Evolutionary conservation across 345 rosid genomes (phyloP), one percentile per base, ranked within the genome.

Genomic region (Gossypioides kirkii): DNA sequence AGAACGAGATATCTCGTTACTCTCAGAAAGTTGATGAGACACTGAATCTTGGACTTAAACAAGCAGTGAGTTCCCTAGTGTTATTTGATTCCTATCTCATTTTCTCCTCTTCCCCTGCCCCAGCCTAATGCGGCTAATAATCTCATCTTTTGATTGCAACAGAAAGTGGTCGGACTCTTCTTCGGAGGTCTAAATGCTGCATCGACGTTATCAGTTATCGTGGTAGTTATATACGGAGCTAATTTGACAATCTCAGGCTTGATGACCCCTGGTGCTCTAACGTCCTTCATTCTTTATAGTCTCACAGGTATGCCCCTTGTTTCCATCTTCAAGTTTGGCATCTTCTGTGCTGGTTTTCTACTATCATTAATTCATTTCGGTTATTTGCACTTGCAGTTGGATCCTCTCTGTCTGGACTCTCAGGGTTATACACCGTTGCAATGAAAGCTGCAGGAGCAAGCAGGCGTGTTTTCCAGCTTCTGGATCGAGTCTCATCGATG

Each of bases 271-370:
- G 98, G 98, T 58, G 80, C 92, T 25, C 97, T 94, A 73, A 94
- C 98, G 54, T 94, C 98, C 73, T 94, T 94, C 87, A 92, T 94
- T 64, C 97, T 94, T 76, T 92, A 94, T 64, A 94, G 98, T 70
- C 94, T 92, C 77, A 94, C 98, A 75, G 98, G 98, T 94, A 84
- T 12, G 66, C 41, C 54, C 69, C 59, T 49, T 70, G 47, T 14
- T 60, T 26, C 20, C 55, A 26, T 28, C 18, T 3, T 20, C 32
- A 60, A 22, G 74, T 18, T 54, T 54, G 43, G 6, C n/a, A 36
- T 32, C 16, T 71, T 3, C 23, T 22, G 10, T 12, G 32, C 16
- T n/a, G 18, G 18, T 20, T 45, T 58, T 41, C 42, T 47, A 49
- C 71, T 49, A 17, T 6, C 58, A 68, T 26, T 26, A 47, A 67